Evolutionary conservation across 1,284 basidiomycete genomes (phyloP).

Genomic region (Trametes sp.): DNA sequence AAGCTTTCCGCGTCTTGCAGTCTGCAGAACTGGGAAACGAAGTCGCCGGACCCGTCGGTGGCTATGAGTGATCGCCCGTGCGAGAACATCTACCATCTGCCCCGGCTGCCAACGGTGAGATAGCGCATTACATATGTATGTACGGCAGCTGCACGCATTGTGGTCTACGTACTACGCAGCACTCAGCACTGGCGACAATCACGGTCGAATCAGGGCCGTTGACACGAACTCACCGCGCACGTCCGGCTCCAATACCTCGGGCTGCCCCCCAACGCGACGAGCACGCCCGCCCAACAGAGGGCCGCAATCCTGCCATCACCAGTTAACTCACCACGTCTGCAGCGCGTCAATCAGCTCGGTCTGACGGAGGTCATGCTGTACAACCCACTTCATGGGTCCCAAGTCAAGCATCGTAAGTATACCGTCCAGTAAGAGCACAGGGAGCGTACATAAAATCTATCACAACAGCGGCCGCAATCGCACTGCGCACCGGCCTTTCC

Average conservation of each 20-base stretch:
- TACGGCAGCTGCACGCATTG: no score
- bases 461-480: constrained; percentile 15
- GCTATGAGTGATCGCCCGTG: background rate
- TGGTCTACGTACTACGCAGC: constrained; percentile 10
- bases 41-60: background rate
- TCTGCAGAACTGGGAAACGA: background rate
- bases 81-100: background rate
- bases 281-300: background rate
- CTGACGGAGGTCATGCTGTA: constrained; percentile 1
- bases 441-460: constrained; percentile 20
- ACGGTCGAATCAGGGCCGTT: constrained; percentile 26
- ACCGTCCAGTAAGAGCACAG: constrained; percentile 19
- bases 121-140: background rate
- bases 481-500: background rate
- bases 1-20: no score
- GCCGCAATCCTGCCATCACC: constrained; percentile 10
- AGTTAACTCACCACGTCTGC: background rate
- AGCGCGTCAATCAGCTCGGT: constrained; percentile 17
- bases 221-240: constrained; percentile 17
- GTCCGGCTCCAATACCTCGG: constrained; percentile 19
- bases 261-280: constrained; percentile 11
- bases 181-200: constrained; percentile 31
- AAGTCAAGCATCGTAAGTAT: background rate
- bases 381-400: background rate
- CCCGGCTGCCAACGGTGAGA: background rate